These are phyloP conservation scores for Globisporangium solare DNA, from an alignment of 352 stramenopile species.

Conservation along the genomic window DNA sequence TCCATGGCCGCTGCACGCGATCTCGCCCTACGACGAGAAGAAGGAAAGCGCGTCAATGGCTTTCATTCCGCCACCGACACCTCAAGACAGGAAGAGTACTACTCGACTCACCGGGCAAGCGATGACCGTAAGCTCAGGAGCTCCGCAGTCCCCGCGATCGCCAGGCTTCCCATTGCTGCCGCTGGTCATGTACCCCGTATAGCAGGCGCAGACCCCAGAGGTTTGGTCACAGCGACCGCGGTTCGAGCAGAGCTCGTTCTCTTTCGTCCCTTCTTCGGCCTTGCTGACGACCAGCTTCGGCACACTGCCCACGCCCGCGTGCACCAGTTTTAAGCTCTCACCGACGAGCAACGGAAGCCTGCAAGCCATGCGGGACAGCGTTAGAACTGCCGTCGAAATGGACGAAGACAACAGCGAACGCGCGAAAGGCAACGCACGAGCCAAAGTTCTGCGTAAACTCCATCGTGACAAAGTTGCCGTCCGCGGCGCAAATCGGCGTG, in stretches of 20 bases:
- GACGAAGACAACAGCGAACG: neutral
- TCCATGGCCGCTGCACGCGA: slow-evolving; percentile 63
- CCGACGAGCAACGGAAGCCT: slow-evolving; percentile 74
- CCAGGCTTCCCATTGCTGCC: slow-evolving; percentile 42
- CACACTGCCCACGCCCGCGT: slow-evolving; percentile 45
- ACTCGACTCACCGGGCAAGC: slow-evolving; percentile 37
- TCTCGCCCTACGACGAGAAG: slow-evolving; percentile 31
- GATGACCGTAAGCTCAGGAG: slow-evolving; percentile 40
- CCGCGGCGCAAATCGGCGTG: slow-evolving; percentile 56
- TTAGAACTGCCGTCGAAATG: neutral
- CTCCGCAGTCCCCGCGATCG: slow-evolving; percentile 69
- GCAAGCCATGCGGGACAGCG: neutral
- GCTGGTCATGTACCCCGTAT: slow-evolving; percentile 72
- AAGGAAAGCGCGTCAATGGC: neutral
- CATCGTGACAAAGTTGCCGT: slow-evolving; percentile 65
- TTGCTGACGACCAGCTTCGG: slow-evolving; percentile 47
- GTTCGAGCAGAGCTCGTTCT: slow-evolving; percentile 83
- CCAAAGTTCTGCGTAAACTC: slow-evolving; percentile 83
- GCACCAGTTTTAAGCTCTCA: slow-evolving; percentile 48
- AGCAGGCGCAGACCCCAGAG: slow-evolving; percentile 86
- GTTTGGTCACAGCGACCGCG: slow-evolving; percentile 62
- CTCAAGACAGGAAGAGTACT: neutral
- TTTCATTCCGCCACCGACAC: neutral
- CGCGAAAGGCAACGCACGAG: slow-evolving; percentile 23
- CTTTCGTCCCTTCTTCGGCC: slow-evolving; percentile 83